phyloP scores from a whole-genome alignment of 306 rosid genomes.

The Arachis stenosperma region DNA sequence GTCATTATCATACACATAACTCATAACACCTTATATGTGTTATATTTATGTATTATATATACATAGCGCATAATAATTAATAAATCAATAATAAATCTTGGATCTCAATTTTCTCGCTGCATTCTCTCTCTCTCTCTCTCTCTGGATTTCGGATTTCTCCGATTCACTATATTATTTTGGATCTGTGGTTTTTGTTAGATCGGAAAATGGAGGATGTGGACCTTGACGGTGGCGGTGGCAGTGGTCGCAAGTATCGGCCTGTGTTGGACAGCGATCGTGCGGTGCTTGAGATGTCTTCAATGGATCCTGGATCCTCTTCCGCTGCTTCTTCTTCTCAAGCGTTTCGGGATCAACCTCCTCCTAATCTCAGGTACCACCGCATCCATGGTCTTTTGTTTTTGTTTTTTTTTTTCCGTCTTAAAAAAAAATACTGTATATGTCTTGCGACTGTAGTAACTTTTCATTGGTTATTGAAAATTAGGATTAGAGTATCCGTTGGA shows the following conservation, averaged over 20 bases:
- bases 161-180: slow-evolving; percentile 36
- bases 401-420: no score
- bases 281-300: slow-evolving; percentile 93
- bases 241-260: slow-evolving; percentile 84
- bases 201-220: slow-evolving; percentile 74
- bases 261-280: slow-evolving; percentile 94
- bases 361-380: slow-evolving; percentile 58
- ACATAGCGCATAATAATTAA: background rate
- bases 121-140: background rate
- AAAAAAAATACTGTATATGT: no score
- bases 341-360: slow-evolving; percentile 46
- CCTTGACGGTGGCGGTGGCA: slow-evolving; percentile 64
- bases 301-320: slow-evolving; percentile 87
- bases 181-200: background rate
- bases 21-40: background rate
- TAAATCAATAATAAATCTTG: slow-evolving; percentile 6
- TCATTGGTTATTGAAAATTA: background rate
- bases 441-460: background rate
- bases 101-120: slow-evolving; percentile 38
- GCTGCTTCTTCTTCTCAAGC: slow-evolving; percentile 53
- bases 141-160: background rate
- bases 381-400: slow-evolving; percentile 13
- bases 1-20: background rate
- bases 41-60: no score
- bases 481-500: background rate